Percentiles rank a stretch among this genome's conserved stretches.
phyloP scores from a whole-genome alignment of 257 asterid genomes.

The Solanum infundibuliforme region DNA sequence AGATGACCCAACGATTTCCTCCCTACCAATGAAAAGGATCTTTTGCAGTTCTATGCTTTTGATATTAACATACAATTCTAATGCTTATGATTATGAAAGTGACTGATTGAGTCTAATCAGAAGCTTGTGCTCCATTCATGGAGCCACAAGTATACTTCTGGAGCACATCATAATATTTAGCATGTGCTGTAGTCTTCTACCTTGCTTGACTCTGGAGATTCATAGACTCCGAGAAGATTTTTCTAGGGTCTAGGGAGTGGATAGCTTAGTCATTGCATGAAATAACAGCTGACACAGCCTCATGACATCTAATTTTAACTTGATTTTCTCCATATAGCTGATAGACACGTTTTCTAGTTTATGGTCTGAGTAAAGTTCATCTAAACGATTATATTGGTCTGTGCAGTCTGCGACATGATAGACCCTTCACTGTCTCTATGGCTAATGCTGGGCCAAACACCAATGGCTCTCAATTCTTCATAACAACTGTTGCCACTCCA shows the following conservation, averaged over 20 bases:
- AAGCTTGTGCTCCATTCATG: background rate
- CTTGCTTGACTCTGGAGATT: background rate
- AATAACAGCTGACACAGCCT: background rate
- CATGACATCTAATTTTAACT: background rate
- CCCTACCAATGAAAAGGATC: background rate
- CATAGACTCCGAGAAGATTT: background rate
- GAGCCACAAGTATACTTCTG: background rate
- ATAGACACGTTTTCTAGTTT: background rate
- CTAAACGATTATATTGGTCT: constrained; percentile 10
- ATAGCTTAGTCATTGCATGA: background rate
- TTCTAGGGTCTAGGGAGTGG: background rate
- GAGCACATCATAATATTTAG: background rate
- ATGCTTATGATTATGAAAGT: background rate
- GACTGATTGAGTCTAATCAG: background rate
- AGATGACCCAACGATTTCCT: background rate
- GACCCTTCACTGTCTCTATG: constrained; percentile 95
- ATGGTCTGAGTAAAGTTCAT: background rate
- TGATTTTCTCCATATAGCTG: background rate
- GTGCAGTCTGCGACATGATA: constrained; percentile 88
- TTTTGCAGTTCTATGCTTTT: background rate
- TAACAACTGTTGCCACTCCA: constrained; percentile 95
- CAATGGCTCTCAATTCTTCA: constrained; percentile 91
- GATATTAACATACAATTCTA: background rate
- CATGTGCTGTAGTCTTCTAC: background rate
- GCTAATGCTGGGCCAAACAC: constrained; percentile 99